phyloP scores from a whole-genome alignment of 192 early-diverging fungal genomes.

The Tieghemiomyces parasiticus region DNA sequence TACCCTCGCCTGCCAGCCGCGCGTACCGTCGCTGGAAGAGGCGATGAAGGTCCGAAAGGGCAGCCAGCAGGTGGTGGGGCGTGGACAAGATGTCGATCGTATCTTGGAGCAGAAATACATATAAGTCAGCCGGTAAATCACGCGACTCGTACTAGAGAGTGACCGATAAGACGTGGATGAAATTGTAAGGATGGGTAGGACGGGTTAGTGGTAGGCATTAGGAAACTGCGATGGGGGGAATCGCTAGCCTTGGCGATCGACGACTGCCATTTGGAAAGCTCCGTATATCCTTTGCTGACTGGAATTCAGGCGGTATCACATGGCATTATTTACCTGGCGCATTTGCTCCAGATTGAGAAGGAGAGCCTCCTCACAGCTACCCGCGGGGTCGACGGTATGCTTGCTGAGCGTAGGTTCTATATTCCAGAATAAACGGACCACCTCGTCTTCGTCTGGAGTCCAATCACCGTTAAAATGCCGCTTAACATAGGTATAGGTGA shows the following conservation, averaged over 20 bases:
- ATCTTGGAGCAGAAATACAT: not conserved
- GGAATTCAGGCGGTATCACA: no score
- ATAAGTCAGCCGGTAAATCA: no score
- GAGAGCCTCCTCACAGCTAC: not conserved
- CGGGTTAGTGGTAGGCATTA: no score
- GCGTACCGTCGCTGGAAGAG: not conserved
- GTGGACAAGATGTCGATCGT: not conserved
- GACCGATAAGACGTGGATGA: no score
- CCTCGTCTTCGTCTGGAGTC: not conserved
- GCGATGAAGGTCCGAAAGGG: not conserved
- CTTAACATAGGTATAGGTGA: not conserved
- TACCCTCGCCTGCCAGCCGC: not conserved
- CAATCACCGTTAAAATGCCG: conserved; percentile 7
- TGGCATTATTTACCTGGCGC: not conserved
- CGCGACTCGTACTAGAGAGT: no score
- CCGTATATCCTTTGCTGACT: no score
- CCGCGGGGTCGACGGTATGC: not conserved
- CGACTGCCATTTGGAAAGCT: no score
- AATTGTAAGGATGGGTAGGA: no score
- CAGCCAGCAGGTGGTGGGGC: not conserved
- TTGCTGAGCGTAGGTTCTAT: not conserved
- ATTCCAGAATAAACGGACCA: not conserved
- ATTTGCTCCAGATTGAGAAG: not conserved
- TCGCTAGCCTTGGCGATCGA: no score
- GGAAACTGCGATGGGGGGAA: no score